phyloP scores from a whole-genome alignment of 2,329 filamentous ascomycete species.

The Dothideomycetes sp. region DNA sequence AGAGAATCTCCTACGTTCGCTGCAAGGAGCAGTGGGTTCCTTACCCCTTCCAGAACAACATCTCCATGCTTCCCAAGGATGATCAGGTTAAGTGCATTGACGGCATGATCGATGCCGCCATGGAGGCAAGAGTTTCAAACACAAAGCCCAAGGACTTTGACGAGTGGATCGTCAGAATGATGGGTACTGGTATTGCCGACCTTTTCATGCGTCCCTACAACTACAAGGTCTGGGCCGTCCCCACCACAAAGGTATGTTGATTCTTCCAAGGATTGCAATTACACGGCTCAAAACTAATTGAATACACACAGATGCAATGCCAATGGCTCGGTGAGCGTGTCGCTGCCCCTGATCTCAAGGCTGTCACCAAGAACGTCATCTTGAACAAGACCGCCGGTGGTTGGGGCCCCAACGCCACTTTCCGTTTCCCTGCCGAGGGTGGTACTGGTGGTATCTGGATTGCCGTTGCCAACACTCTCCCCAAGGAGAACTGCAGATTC shows the following conservation, averaged over 20 bases:
- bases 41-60: conserved; percentile 99
- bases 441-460: conserved; percentile 99
- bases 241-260: conserved; percentile 94
- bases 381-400: conserved; percentile 91
- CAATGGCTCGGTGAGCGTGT: conserved; percentile 98
- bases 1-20: conserved; percentile 97
- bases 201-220: conserved; percentile 99
- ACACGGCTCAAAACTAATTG: conserved; percentile 15
- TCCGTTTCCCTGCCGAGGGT: conserved; percentile 92
- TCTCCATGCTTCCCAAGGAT: conserved; percentile 94
- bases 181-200: conserved; percentile 80
- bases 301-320: conserved; percentile 99
- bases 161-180: conserved; percentile 94
- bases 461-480: conserved; percentile 85
- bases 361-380: conserved; percentile 85
- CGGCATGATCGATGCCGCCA: conserved; percentile 86
- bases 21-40: conserved; percentile 96
- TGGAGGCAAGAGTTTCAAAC: conserved; percentile 76
- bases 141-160: conserved; percentile 96
- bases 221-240: conserved; percentile 99
- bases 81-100: conserved; percentile 93
- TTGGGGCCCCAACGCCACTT: conserved; percentile 97
- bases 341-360: conserved; percentile 91
- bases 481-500: conserved; percentile 83
- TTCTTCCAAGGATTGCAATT: conserved; percentile 53